Conservation (phyloP, 2,329 filamentous ascomycete genomes). For the Aquanectria penicillioides region DNA sequence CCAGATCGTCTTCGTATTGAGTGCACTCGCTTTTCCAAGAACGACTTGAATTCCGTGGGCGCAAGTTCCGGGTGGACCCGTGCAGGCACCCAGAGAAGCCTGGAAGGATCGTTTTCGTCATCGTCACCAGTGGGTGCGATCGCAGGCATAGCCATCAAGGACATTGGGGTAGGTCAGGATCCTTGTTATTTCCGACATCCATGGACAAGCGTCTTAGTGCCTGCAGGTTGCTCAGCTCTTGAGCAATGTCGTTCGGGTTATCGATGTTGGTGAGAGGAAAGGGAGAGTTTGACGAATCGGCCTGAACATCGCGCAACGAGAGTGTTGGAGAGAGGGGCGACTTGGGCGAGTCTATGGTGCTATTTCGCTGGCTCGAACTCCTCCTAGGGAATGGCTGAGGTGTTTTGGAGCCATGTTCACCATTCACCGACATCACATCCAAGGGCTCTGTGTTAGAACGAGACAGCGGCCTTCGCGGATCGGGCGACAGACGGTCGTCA, state of each 20-base stretch:
- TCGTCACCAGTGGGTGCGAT: conserved; percentile 77
- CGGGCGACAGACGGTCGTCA: conserved; percentile 46
- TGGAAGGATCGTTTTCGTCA: conserved; percentile 87
- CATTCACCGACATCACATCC: conserved; percentile 41
- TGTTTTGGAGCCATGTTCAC: conserved; percentile 52
- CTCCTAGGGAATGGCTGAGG: conserved; percentile 54
- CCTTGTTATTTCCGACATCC: conserved; percentile 80
- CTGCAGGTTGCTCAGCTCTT: conserved; percentile 92
- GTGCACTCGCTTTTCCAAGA: conserved; percentile 92
- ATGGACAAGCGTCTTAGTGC: conserved; percentile 93
- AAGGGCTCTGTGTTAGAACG: conserved; percentile 59
- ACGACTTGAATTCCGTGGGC: conserved; percentile 95
- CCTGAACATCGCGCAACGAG: conserved; percentile 64
- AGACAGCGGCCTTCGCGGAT: conserved; percentile 53
- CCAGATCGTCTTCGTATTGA: conserved; percentile 87
- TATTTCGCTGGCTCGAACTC: conserved; percentile 52
- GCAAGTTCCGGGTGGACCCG: conserved; percentile 94
- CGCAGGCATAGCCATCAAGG: conserved; percentile 75
- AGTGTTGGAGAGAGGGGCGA: conserved; percentile 63
- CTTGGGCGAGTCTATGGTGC: conserved; percentile 53
- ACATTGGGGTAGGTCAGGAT: conserved; percentile 80
- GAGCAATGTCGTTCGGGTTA: conserved; percentile 86
- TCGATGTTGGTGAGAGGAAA: conserved; percentile 92
- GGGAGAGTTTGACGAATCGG: conserved; percentile 70
- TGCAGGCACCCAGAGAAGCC: conserved; percentile 95